These are phyloP conservation scores for Gossypium bickii DNA, from an alignment of 345 rosid species.

Conservation along the genomic window DNA sequence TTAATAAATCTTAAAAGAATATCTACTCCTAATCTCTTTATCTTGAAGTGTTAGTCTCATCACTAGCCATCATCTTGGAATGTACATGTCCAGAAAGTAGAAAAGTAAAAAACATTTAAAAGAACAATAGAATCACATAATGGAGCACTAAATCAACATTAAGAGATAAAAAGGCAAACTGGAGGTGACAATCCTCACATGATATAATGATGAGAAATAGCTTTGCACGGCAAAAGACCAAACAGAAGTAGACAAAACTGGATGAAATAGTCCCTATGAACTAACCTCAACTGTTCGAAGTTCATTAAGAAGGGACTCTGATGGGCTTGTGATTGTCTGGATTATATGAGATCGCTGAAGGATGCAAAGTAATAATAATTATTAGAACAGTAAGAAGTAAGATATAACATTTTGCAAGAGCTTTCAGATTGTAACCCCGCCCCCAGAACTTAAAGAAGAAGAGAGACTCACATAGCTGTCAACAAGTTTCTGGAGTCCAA, in stretches of 20 bases:
- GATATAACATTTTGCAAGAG: conserved; percentile 2
- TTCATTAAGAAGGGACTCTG: conserved; percentile 95
- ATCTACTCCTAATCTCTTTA: not conserved
- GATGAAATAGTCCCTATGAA: conserved; percentile 18
- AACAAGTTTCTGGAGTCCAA: conserved; percentile 75
- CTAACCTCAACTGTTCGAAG: conserved; percentile 95
- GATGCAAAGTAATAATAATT: conserved; percentile 8
- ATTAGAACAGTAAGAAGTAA: conserved; percentile 13
- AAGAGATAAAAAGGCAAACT: not conserved
- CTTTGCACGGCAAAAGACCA: not conserved
- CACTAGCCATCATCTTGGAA: not conserved
- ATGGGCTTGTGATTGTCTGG: conserved; percentile 80
- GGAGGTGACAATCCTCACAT: not conserved
- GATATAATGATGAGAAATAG: not conserved
- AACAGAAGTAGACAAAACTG: conserved; percentile 1
- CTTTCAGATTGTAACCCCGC: not conserved
- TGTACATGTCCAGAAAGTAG: not conserved
- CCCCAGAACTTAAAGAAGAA: not conserved
- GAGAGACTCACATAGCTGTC: conserved; percentile 76
- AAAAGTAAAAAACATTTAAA: conserved; percentile 1
- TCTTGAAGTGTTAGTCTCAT: not conserved
- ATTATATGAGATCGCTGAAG: conserved; percentile 83
- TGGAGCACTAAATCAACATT: not conserved
- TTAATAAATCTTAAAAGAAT: not conserved
- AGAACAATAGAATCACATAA: not conserved